Conservation (phyloP, 139 green algal species). For the Ostreobium quekettii region DNA sequence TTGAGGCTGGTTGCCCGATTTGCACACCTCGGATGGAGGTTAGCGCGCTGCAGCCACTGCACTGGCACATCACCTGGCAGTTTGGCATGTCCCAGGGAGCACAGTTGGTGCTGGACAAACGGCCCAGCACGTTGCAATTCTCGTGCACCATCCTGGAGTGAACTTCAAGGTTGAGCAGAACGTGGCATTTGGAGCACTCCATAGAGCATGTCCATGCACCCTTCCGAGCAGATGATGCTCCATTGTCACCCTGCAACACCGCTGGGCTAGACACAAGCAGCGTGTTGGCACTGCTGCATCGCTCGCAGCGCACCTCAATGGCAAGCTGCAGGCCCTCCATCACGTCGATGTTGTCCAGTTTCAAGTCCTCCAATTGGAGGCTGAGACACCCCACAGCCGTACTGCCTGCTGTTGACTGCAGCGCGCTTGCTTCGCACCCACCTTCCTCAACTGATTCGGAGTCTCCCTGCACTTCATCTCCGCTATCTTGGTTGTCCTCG, state of each 20-base stretch:
- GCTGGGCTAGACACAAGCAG: background rate
- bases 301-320: background rate
- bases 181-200: too few relatives aligned
- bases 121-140: background rate
- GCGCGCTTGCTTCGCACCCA: too few relatives aligned
- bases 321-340: background rate
- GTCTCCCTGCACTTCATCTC: too few relatives aligned
- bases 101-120: slow-evolving; percentile 12
- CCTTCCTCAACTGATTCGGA: too few relatives aligned
- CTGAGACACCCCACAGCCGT: background rate
- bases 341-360: background rate
- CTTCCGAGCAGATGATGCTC: background rate
- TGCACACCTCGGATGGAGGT: slow-evolving; percentile 32
- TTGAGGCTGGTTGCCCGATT: background rate
- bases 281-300: background rate
- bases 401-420: too few relatives aligned
- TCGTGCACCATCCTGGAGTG: background rate
- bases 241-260: background rate
- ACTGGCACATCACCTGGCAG: slow-evolving; percentile 25
- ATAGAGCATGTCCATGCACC: too few relatives aligned
- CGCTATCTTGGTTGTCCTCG: too few relatives aligned
- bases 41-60: slow-evolving; percentile 25
- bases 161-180: background rate
- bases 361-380: background rate
- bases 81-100: slow-evolving; percentile 29